These are phyloP conservation scores for Trichoderma koningii DNA, from an alignment of 2,329 filamentous ascomycete species.

Conservation along the genomic window DNA sequence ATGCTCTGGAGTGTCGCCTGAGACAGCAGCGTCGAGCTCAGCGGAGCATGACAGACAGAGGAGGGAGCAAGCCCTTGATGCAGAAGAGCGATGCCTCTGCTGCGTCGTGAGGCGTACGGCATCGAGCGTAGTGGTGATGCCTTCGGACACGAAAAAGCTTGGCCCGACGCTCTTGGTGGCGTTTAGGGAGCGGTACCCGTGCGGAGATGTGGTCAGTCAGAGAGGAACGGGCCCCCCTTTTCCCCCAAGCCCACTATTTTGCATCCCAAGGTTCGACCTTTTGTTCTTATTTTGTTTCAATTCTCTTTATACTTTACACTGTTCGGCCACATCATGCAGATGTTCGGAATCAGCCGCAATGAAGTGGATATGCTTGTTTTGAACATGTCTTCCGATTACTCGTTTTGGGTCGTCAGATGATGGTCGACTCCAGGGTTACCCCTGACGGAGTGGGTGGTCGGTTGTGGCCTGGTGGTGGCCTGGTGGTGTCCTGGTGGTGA, in stretches of 20 bases:
- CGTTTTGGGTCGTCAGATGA: neutral
- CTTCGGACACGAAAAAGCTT: neutral
- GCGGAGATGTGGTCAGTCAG: neutral
- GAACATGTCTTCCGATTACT: neutral
- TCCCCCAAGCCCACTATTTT: neutral
- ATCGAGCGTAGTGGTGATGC: neutral
- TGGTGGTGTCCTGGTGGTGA: neutral
- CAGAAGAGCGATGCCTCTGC: conserved; percentile 1
- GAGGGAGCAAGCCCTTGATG: neutral
- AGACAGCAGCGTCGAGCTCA: conserved; percentile 46
- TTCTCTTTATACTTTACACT: neutral
- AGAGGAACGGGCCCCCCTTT: neutral
- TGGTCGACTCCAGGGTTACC: conserved; percentile 1
- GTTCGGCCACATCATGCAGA: conserved; percentile 1
- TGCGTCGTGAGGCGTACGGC: conserved; percentile 1
- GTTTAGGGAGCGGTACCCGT: neutral
- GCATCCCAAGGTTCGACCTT: neutral
- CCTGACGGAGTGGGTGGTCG: conserved; percentile 2
- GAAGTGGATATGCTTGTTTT: conserved; percentile 2
- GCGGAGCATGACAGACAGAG: conserved; percentile 29
- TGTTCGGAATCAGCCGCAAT: conserved; percentile 16
- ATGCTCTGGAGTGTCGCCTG: conserved; percentile 49
- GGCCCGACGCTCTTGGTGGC: neutral
- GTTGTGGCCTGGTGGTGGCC: neutral
- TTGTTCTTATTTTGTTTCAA: neutral